Base-by-base conservation (phyloP, 768 basidiomycete species). In the Xanthoconium purpureum region DNA sequence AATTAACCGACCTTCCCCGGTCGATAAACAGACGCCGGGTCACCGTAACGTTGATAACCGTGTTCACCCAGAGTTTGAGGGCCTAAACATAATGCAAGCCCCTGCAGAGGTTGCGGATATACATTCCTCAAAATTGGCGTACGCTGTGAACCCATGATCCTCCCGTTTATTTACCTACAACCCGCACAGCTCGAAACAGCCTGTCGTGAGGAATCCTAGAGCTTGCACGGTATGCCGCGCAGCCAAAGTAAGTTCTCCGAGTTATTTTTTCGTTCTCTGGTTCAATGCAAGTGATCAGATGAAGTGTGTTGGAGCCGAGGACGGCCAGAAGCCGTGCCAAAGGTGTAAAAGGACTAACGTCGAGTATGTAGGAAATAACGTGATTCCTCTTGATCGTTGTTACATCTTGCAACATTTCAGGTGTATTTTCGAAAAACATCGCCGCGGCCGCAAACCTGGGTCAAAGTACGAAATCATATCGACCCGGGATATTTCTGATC, bases 291-390 rank as follows among this genome's bases (percentile, higher is more conserved):
- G 50, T 43, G 4, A 24, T 24, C 62, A 93, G 91, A 94, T 94
- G 91, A 91, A 92, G 71, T 94, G 91, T 65, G 90, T 93, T 56
- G 91, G 89, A 44, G 88, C 91, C 48, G 91, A 94, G 69, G 90
- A 93, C 65, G 89, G 90, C 56, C 79, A 83, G 58, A 85, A 84
- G 64, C 83, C 81, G 32, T 94, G 91, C 69, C 89, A 93, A 69
- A 86, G 91, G 49, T 94, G 91, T 74, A 87, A 83, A 67, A 86
- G 91, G 56, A 84, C 88, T 35, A 87, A 86, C 61, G 83, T 84
- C 49, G 84, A 89, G 88, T 88, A 69, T 58, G 84, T 78, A 50
- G 39, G 45, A 52, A 57, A 48, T 49, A 29, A 45, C 58, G 43
- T 35, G 15, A 48, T 36, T 44, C 6, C 47, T 15, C 35, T 52